phyloP scores from a whole-genome alignment of 805 yeast genomes.

The Hanseniaspora meyeri region DNA sequence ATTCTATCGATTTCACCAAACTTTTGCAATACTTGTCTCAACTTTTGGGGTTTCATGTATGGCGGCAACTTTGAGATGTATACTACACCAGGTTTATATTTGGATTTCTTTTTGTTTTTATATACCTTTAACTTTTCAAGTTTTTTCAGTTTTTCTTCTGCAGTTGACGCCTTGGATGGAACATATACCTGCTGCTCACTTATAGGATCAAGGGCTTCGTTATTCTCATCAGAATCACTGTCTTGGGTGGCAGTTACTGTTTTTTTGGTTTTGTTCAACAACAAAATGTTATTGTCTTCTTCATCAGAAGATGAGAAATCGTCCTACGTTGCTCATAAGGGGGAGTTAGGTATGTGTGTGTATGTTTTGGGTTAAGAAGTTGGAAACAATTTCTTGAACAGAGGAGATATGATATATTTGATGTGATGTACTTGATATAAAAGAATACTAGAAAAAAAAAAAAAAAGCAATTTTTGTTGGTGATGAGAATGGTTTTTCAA shows the following conservation, averaged over 20 bases:
- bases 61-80: slow-evolving; percentile 88
- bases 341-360: background rate
- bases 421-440: too few species aligned
- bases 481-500: too few species aligned
- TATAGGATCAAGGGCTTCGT: slow-evolving; percentile 12
- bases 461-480: too few species aligned
- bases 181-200: slow-evolving; percentile 19
- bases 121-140: slow-evolving; percentile 42
- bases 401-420: background rate
- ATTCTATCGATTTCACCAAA: slow-evolving; percentile 85
- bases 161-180: slow-evolving; percentile 17
- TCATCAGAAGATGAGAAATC: slow-evolving; percentile 13
- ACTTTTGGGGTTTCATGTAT: slow-evolving; percentile 87
- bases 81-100: slow-evolving; percentile 75
- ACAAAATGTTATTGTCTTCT: background rate
- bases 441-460: too few species aligned
- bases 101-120: slow-evolving; percentile 36
- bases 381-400: too few species aligned
- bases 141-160: slow-evolving; percentile 40
- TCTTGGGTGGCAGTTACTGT: background rate
- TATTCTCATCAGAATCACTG: slow-evolving; percentile 14
- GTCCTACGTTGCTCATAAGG: slow-evolving; percentile 1
- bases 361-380: background rate
- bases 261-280: slow-evolving; percentile 4
- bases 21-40: slow-evolving; percentile 64